These are phyloP conservation scores for Candida maesae DNA, from an alignment of 805 yeast genomes.

Conservation along the genomic window DNA sequence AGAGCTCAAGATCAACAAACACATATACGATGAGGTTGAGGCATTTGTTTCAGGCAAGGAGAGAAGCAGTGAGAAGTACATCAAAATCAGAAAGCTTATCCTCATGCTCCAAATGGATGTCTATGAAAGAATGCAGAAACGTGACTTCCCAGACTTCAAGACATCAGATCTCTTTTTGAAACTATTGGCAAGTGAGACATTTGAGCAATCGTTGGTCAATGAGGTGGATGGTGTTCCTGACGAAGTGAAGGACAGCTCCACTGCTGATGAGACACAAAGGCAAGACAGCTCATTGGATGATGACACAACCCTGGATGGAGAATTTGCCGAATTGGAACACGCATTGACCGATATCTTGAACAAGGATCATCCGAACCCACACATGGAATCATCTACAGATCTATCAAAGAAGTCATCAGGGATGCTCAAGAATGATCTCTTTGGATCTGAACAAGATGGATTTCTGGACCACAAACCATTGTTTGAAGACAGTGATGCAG, in stretches of 20 bases:
- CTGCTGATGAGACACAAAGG: not conserved
- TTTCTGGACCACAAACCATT: constrained; percentile 25
- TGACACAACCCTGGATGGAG: constrained; percentile 5
- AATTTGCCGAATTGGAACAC: constrained; percentile 13
- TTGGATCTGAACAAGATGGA: constrained; percentile 22
- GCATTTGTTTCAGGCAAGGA: constrained; percentile 30
- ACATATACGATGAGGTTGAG: constrained; percentile 33
- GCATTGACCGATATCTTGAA: constrained; percentile 16
- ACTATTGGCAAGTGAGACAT: constrained; percentile 43
- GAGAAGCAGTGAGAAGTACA: constrained; percentile 33
- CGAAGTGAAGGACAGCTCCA: no score
- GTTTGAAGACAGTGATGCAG: constrained; percentile 22
- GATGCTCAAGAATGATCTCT: constrained; percentile 21
- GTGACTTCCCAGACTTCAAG: constrained; percentile 58
- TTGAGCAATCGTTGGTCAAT: constrained; percentile 27
- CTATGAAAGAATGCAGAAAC: constrained; percentile 44
- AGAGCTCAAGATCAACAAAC: constrained; percentile 28
- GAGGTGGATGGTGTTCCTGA: constrained; percentile 26
- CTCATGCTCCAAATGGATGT: constrained; percentile 54
- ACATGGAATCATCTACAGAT: constrained; percentile 5
- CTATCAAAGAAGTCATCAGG: constrained; percentile 5
- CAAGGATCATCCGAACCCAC: constrained; percentile 6
- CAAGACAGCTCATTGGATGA: not conserved
- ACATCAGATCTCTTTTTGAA: constrained; percentile 52
- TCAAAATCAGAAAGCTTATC: constrained; percentile 55